Percentiles rank a stretch among this genome's conserved stretches.
phyloP scores from a whole-genome alignment of 75 land plant species.

The Cunninghamia lanceolata region DNA sequence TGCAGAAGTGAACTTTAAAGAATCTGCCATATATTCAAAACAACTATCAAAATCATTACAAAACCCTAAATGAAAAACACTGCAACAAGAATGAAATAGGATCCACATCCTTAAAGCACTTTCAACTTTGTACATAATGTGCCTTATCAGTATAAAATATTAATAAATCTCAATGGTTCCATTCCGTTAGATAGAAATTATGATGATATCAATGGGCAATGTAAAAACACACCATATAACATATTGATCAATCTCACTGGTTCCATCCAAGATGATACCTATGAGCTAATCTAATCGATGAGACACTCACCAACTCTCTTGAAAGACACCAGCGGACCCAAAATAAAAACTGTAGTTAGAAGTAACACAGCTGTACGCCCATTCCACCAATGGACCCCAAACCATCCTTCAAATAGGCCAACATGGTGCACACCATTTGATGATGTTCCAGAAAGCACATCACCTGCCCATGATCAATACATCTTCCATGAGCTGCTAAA shows the following conservation, averaged over 20 bases:
- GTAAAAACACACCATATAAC: too few species aligned
- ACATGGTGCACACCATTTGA: conserved; percentile 68
- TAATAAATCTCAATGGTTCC: not conserved
- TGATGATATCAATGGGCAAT: not conserved
- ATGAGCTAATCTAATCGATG: not conserved
- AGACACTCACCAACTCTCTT: conserved; percentile 69
- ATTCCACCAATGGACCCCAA: conserved; percentile 95
- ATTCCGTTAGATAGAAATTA: not conserved
- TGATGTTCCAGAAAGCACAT: conserved; percentile 91
- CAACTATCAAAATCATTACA: too few species aligned
- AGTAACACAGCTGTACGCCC: conserved; percentile 69
- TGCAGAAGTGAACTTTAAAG: conserved; percentile 81
- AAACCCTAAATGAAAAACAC: not conserved
- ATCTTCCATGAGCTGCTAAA: not conserved
- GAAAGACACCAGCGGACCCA: conserved; percentile 78
- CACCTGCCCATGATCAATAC: conserved; percentile 45
- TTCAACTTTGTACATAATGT: not conserved
- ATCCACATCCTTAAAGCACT: not conserved
- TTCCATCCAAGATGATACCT: not conserved
- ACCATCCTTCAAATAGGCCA: conserved; percentile 95
- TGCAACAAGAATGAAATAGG: not conserved
- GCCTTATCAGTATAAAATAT: not conserved
- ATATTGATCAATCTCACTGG: not conserved
- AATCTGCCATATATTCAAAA: conserved; percentile 53
- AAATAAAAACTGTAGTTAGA: conserved; percentile 55